Evolutionary conservation across 2,329 filamentous ascomycete species (phyloP).

Genomic region (Fusarium annulatum): DNA sequence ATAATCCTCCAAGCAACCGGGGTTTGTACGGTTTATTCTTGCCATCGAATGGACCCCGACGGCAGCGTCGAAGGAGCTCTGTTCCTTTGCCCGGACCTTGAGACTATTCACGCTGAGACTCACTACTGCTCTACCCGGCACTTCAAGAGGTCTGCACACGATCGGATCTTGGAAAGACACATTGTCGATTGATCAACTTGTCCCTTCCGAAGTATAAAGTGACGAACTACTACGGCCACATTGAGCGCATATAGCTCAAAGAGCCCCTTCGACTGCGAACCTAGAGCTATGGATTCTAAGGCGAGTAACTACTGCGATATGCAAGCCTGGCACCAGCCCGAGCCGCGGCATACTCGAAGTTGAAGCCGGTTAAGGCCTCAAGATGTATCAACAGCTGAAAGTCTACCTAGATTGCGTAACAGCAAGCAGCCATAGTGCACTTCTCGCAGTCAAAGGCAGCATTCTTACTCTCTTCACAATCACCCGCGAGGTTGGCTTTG

Average conservation of each 20-base stretch:
- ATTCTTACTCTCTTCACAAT: too few species aligned
- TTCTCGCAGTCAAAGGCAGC: not conserved
- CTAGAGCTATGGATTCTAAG: not conserved
- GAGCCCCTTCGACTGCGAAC: not conserved
- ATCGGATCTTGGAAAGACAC: not conserved
- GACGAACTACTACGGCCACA: not conserved
- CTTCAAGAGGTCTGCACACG: not conserved
- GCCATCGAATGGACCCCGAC: not conserved
- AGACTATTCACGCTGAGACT: not conserved
- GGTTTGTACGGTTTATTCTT: not conserved
- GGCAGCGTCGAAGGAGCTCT: not conserved
- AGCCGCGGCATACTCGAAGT: not conserved
- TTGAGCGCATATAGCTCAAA: not conserved
- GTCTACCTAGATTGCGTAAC: not conserved
- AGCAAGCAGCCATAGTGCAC: not conserved
- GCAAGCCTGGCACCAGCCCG: not conserved
- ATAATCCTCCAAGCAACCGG: not conserved
- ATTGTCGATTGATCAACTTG: not conserved
- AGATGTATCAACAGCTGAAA: not conserved
- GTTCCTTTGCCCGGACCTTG: rapidly evolving
- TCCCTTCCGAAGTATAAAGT: not conserved
- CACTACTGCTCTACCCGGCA: not conserved
- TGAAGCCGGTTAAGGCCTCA: rapidly evolving
- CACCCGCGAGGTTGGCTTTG: not conserved
- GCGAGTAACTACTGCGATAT: not conserved